Base-by-base conservation (phyloP, 176 grass and related monocot species). In the Carex littledalei region DNA sequence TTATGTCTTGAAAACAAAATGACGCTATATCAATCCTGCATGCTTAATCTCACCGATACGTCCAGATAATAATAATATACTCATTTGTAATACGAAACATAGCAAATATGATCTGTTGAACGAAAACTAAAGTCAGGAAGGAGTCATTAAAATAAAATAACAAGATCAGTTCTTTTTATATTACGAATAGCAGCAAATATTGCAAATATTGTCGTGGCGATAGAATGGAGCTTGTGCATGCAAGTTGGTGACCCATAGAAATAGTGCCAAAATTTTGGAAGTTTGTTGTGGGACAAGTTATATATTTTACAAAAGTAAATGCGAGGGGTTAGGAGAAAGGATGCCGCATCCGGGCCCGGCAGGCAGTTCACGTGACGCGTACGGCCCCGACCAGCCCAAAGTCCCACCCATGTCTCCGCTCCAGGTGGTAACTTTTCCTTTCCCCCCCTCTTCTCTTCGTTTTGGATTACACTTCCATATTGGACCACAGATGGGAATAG, bases 321-420 rank as follows among this genome's bases (percentile, higher is more conserved):
- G 57, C 47, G 26, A 32, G 7, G 35, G 35, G 26, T 26, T 26
- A 26, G 26, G 26, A 60, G 22, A 45, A 59, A 18, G 22, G 16
- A 14, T 63, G 84, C 31, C 35, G 3, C 29, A 63, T 49, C 4
- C 41, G 68, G 69, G 70, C 35, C 64, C 57, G 56, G 72, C 56
- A 78, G 59, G 8, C 4, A 78, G 70, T 86, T 71, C 84, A 86
- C 84, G 84, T 86, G 84, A 79, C 57, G 56, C 16, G 84, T 86
- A 86, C 84, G 84, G 43, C 5, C 39, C 73, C 71, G 84, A 86
- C 84, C 57, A 78, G 57, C 57, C 58, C 71, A 63, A 86, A 78
- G 60, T 67, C 84, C 58, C 84, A 57, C 60, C 71, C 84, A 62
- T 76, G 69, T 83, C 67, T 62, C 84, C 53, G 13, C 84, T 53